phyloP scores from a whole-genome alignment of 169 alveolate genomes.

The Cryptosporidium tyzzeri region DNA sequence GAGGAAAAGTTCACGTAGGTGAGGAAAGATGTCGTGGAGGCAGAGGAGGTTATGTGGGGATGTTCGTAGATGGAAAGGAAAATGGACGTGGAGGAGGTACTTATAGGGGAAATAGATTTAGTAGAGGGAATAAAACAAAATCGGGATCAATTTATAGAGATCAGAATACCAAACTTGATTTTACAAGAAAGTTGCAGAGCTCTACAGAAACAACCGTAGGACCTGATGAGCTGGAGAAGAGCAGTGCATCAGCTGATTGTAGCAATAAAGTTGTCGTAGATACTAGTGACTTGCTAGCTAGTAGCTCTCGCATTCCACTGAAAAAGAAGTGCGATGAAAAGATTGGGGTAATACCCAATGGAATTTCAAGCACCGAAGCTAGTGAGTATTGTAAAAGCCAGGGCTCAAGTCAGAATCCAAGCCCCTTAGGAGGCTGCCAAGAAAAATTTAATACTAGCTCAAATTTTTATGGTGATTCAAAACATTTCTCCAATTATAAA shows the following conservation, averaged over 20 bases:
- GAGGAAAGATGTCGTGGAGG: neutral
- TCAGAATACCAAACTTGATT: neutral
- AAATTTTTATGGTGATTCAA: neutral
- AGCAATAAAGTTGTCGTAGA: neutral
- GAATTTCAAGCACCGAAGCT: constrained; percentile 16
- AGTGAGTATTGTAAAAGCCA: constrained; percentile 31
- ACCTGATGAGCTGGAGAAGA: neutral
- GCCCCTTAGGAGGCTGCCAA: constrained; percentile 25
- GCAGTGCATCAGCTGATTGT: neutral
- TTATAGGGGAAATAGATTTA: neutral
- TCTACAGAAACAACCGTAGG: neutral
- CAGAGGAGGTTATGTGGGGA: neutral
- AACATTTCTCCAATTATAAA: neutral
- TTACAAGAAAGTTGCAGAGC: constrained; percentile 1
- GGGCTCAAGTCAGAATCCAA: constrained; percentile 16
- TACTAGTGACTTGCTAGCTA: neutral
- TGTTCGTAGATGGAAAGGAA: neutral
- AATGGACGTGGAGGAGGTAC: neutral
- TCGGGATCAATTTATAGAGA: neutral
- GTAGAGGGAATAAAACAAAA: neutral
- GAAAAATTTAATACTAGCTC: neutral
- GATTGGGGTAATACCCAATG: neutral
- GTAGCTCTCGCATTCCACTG: neutral
- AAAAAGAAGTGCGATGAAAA: neutral
- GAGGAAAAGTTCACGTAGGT: neutral